These are phyloP conservation scores for Calamus simplicifolius DNA, from an alignment of 176 grass and related monocot genomes.

Conservation along the genomic window DNA sequence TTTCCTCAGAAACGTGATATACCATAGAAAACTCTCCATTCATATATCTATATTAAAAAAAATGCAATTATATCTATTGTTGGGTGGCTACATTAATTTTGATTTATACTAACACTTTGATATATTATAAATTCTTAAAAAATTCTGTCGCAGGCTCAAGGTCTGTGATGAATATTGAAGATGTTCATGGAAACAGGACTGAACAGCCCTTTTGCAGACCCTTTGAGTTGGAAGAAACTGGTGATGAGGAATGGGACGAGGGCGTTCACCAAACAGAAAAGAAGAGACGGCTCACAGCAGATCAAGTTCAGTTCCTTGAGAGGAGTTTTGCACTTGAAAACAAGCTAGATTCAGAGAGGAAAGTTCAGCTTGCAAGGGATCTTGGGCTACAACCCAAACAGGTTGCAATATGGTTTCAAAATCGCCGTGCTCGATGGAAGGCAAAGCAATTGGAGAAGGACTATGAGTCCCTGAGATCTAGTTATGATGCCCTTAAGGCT, in stretches of 20 bases:
- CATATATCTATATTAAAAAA: too few species aligned
- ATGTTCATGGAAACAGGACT: neutral
- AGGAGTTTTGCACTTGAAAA: slow-evolving; percentile 1
- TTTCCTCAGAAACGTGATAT: too few species aligned
- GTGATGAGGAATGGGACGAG: slow-evolving; percentile 3
- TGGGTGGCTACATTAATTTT: too few species aligned
- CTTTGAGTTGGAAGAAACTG: neutral
- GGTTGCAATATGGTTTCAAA: slow-evolving; percentile 9
- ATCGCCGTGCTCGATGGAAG: slow-evolving; percentile 7
- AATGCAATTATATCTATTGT: too few species aligned
- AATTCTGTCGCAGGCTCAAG: neutral
- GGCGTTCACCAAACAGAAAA: neutral
- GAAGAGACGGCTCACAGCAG: slow-evolving; percentile 4
- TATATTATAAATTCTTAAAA: neutral
- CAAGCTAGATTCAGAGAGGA: neutral
- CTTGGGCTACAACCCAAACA: slow-evolving; percentile 3
- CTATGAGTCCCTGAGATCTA: neutral
- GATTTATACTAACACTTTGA: too few species aligned
- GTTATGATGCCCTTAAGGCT: neutral
- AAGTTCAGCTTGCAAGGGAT: slow-evolving; percentile 5
- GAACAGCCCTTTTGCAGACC: neutral
- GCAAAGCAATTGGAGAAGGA: slow-evolving; percentile 8
- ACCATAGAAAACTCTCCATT: too few species aligned
- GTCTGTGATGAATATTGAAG: slow-evolving; percentile 1
- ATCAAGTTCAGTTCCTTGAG: slow-evolving; percentile 3